Evolutionary conservation across 139 green algal species (phyloP).

Genomic region (Asterochloris erici): DNA sequence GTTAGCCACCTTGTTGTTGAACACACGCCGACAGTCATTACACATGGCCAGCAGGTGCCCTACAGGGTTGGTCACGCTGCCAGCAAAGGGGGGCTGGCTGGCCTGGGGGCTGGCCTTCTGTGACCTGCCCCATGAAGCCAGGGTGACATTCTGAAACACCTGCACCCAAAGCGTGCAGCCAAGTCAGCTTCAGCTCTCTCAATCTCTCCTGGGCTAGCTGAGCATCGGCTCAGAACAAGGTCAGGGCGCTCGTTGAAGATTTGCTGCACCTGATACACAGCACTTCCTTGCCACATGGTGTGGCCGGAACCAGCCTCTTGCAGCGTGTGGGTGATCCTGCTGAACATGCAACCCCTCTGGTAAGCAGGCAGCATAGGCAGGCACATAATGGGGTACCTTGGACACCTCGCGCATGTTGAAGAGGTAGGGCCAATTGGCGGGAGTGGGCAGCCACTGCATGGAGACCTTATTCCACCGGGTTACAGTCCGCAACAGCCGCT

Average conservation of each 20-base stretch:
- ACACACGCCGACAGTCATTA: constrained; percentile 91
- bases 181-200: not conserved
- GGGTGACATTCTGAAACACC: constrained; percentile 77
- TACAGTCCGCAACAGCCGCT: constrained; percentile 81
- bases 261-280: too few relatives aligned
- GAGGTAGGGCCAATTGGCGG: constrained; percentile 94
- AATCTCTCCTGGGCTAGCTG: not conserved
- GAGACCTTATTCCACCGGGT: constrained; percentile 76
- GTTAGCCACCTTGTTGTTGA: constrained; percentile 85
- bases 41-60: constrained; percentile 89
- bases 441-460: constrained; percentile 87
- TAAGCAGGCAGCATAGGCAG: not conserved
- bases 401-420: constrained; percentile 97
- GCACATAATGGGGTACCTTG: constrained; percentile 48
- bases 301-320: too few relatives aligned
- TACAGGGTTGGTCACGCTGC: constrained; percentile 62
- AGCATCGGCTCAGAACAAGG: too few relatives aligned
- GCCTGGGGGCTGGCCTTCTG: constrained; percentile 11
- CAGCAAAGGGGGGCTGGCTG: constrained; percentile 51
- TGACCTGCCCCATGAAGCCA: constrained; percentile 60
- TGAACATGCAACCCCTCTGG: too few relatives aligned
- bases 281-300: too few relatives aligned
- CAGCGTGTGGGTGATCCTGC: too few relatives aligned
- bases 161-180: too few relatives aligned
- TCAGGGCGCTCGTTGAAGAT: too few relatives aligned